Conservation (phyloP, 345 rosid species). For the Alliaria petiolata region DNA sequence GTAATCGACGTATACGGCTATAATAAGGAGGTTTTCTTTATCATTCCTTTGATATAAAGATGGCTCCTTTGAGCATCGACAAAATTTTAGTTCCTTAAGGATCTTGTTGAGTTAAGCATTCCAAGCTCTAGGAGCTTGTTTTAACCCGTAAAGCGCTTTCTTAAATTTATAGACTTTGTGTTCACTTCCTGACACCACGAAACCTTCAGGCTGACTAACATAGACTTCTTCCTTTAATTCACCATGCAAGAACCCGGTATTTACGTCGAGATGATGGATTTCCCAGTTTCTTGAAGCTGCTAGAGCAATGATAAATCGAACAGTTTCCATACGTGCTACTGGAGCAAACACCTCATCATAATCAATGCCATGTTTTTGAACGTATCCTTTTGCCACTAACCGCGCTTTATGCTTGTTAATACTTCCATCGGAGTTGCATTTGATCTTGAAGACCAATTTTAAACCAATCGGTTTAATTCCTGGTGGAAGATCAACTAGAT, state of each 20-base stretch:
- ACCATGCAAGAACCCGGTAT: not conserved
- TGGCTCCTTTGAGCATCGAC: not conserved
- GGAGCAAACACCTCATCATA: no score
- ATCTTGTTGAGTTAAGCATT: not conserved
- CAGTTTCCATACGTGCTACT: not conserved
- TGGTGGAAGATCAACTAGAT: not conserved
- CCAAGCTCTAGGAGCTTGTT: not conserved
- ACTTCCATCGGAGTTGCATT: no score
- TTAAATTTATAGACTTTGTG: not conserved
- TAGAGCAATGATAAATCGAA: not conserved
- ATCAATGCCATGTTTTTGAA: not conserved
- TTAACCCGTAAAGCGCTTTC: not conserved
- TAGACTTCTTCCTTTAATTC: not conserved
- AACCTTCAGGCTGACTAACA: not conserved
- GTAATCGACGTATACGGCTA: not conserved
- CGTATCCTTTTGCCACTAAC: not conserved
- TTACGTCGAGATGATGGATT: not conserved
- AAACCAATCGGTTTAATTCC: not conserved
- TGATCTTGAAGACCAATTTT: not conserved
- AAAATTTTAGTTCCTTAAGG: not conserved
- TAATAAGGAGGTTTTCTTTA: rapidly evolving
- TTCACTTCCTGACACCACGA: not conserved
- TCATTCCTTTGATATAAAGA: not conserved
- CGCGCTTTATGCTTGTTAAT: no score
- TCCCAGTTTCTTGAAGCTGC: not conserved